A percentile compares a stretch with the other conserved stretches of the same genome.
These are phyloP conservation scores for Xylaria palmicola DNA, from an alignment of 495 filamentous ascomycete species.

Conservation along the genomic window DNA sequence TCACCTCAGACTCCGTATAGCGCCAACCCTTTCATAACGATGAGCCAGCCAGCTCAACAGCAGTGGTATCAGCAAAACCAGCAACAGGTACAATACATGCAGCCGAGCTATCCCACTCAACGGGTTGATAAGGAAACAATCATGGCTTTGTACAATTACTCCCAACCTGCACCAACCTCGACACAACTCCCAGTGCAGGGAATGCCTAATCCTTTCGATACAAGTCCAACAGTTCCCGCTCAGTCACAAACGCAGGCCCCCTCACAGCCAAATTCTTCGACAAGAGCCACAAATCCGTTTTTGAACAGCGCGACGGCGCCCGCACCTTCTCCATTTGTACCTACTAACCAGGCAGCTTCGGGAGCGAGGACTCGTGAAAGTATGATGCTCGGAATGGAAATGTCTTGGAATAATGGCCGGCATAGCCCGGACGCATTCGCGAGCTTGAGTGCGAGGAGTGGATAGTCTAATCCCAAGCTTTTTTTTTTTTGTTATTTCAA, in stretches of 20 bases:
- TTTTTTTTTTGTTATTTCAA: not conserved
- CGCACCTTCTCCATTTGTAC: constrained; percentile 16
- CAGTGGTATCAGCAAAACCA: constrained; percentile 39
- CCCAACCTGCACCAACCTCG: constrained; percentile 62
- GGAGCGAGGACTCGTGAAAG: constrained; percentile 76
- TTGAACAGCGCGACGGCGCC: constrained; percentile 21
- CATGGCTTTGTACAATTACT: constrained; percentile 80
- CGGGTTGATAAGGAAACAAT: constrained; percentile 76
- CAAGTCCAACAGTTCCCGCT: constrained; percentile 18
- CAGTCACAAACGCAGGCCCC: constrained; percentile 19
- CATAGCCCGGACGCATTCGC: constrained; percentile 97
- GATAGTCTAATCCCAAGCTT: constrained; percentile 6
- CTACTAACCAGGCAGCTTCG: constrained; percentile 40
- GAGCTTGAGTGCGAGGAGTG: constrained; percentile 70
- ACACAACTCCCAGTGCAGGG: constrained; percentile 23
- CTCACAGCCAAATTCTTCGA: constrained; percentile 14
- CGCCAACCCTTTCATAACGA: constrained; percentile 57
- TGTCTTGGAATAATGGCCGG: constrained; percentile 70
- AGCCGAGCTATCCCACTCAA: constrained; percentile 31
- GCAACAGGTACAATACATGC: constrained; percentile 29
- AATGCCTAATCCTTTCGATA: constrained; percentile 17
- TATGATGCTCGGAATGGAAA: constrained; percentile 69
- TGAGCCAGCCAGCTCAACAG: constrained; percentile 35
- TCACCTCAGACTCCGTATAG: constrained; percentile 34
- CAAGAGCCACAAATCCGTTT: constrained; percentile 51